Percentiles rank a stretch among this genome's conserved stretches.
phyloP scores from a whole-genome alignment of 2,329 filamentous ascomycete species.

The Onygena corvina region DNA sequence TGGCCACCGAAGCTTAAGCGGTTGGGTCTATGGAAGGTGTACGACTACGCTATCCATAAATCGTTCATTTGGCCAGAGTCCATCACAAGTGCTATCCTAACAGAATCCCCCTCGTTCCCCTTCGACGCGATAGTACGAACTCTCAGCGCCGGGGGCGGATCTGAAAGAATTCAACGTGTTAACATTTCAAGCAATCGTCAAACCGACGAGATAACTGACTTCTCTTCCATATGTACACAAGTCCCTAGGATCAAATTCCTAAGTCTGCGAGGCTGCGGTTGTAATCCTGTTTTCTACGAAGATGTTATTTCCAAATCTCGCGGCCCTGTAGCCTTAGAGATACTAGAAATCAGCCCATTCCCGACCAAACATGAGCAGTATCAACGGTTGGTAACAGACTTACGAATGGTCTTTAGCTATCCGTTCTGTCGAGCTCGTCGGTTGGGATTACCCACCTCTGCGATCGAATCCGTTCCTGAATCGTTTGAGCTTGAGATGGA shows the following conservation, averaged over 20 bases:
- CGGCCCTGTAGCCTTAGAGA: constrained; percentile 16
- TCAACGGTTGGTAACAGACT: not conserved
- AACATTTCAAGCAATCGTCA: constrained; percentile 15
- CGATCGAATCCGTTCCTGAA: constrained; percentile 6
- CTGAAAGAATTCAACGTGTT: not conserved
- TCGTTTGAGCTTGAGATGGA: constrained; percentile 22
- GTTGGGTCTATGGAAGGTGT: constrained; percentile 11
- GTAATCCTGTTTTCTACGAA: constrained; percentile 17
- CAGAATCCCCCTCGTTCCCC: not conserved
- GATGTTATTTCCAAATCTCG: not conserved
- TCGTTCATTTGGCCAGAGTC: constrained; percentile 16
- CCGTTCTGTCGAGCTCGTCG: constrained; percentile 18
- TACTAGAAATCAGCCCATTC: constrained; percentile 21
- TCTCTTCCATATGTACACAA: constrained; percentile 9
- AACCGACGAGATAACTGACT: constrained; percentile 12
- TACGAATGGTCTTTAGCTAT: not conserved
- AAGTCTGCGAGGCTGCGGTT: constrained; percentile 24
- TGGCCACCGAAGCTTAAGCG: constrained; percentile 22
- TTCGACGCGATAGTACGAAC: not conserved
- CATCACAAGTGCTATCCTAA: constrained; percentile 13
- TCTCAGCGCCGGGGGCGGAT: not conserved
- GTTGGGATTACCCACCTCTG: constrained; percentile 22
- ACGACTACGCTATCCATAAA: not conserved
- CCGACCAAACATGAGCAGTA: not conserved
- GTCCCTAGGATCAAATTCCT: constrained; percentile 22